Base-by-base conservation (phyloP, 2,329 filamentous ascomycete species). In the Fusarium luffae region DNA sequence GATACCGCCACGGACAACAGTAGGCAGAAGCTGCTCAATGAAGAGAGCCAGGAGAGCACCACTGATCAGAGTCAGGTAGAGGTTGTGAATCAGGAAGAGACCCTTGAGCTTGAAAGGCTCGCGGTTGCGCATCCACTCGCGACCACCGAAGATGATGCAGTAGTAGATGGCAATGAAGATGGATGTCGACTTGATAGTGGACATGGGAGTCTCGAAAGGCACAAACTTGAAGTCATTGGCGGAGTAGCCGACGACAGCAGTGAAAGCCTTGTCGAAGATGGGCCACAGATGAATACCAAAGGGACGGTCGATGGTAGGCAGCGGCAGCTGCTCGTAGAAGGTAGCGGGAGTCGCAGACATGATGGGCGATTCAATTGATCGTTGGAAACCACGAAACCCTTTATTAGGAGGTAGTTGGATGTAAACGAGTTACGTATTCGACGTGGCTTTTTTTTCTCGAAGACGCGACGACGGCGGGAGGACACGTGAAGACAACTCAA, bases 1-100 rank as follows among this genome's bases (percentile, higher is more conserved):
- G 75, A 98, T 83, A 62, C 95, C 96, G 74, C 92, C 85, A 74
- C 92, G 89, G 74, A 87, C 90, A 58, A 99, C 80, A 19, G 91
- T 97, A 47, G 95, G 93, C 60, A 98, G 84, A 69, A 99, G 85
- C 84, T 98, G 93, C 86, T 98, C 96, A 74, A 94, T 83, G 81
- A 97, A 98, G 74, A 99, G 89, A 59, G 85, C 90, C 77, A 99
- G 82, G 54, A 99, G 88, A 54, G 89, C 85, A 64, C 84, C 92
- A 80, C 93, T 97, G 84, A 98, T 93, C 72, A 88, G 84, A 49
- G 95, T 98, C 78, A 99, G 85, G 84, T 94, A 90, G 77, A 98
- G 91, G 87, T 99, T 99, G 89, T 99, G 95, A 79, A 98, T 88
- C 84, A 97, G 92, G 87, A 98, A 98, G 63, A 96, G 85, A 18